Evolutionary conservation across 495 filamentous ascomycete species (phyloP).

Genomic region (Aspergillus baeticus): DNA sequence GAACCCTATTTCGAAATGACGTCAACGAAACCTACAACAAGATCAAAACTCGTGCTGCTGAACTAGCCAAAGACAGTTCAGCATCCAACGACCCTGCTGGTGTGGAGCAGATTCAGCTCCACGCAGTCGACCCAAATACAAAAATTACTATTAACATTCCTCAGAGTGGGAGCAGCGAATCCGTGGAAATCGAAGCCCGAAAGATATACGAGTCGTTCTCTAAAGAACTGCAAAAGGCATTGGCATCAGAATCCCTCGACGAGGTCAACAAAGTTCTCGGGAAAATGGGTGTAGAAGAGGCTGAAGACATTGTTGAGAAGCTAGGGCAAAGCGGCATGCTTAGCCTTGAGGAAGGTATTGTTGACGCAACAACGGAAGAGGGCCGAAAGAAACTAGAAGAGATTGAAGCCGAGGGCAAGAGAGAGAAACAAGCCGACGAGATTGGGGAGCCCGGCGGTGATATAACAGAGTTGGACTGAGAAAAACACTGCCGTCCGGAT

Average conservation of each 20-base stretch:
- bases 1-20: slow-evolving; percentile 87
- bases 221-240: slow-evolving; percentile 72
- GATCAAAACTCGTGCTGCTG: slow-evolving; percentile 75
- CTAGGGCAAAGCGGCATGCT: slow-evolving; percentile 87
- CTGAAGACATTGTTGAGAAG: slow-evolving; percentile 83
- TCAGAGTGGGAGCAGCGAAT: slow-evolving; percentile 57
- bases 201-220: slow-evolving; percentile 82
- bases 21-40: slow-evolving; percentile 80
- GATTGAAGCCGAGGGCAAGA: slow-evolving; percentile 63
- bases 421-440: slow-evolving; percentile 26
- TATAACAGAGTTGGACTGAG: slow-evolving; percentile 43
- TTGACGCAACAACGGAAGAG: slow-evolving; percentile 94
- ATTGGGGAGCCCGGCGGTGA: slow-evolving; percentile 42
- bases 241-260: slow-evolving; percentile 83
- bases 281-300: slow-evolving; percentile 88
- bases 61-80: slow-evolving; percentile 66
- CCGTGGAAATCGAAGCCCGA: slow-evolving; percentile 62
- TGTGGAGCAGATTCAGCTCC: slow-evolving; percentile 97
- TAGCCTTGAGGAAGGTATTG: slow-evolving; percentile 86
- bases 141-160: slow-evolving; percentile 86
- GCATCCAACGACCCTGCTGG: slow-evolving; percentile 65
- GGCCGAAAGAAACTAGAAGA: slow-evolving; percentile 74
- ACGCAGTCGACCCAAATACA: slow-evolving; percentile 92
- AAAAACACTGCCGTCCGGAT: neutral
- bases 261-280: slow-evolving; percentile 95